Percentiles rank a stretch among this genome's conserved stretches.
Conservation (phyloP, 805 yeast species). For the Debaryomyces prosopidis region DNA sequence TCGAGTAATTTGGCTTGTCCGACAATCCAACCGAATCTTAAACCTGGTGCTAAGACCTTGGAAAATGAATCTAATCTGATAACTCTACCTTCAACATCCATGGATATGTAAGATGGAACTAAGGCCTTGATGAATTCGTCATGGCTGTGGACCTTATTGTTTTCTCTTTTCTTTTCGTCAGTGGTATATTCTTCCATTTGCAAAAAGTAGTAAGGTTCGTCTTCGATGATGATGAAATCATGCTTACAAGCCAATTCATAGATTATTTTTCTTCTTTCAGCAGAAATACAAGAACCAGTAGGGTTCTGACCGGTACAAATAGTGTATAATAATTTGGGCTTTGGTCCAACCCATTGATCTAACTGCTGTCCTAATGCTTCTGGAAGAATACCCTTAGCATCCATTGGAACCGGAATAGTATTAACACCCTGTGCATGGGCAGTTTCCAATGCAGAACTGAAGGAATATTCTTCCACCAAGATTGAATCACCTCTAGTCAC, state of each 20-base stretch:
- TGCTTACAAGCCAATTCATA: conserved; percentile 80
- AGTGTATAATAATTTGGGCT: conserved; percentile 86
- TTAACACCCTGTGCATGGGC: conserved; percentile 70
- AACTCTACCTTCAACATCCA: conserved; percentile 88
- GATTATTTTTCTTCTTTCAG: conserved; percentile 73
- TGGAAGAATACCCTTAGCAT: conserved; percentile 76
- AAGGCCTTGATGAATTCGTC: conserved; percentile 66
- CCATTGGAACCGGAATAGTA: conserved; percentile 75
- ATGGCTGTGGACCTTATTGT: conserved; percentile 44
- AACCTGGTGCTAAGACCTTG: conserved; percentile 89
- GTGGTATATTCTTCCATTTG: conserved; percentile 81
- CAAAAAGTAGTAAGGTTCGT: conserved; percentile 95
- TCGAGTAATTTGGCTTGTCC: conserved; percentile 67
- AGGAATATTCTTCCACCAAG: conserved; percentile 78
- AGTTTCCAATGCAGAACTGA: conserved; percentile 82
- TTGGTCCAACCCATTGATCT: conserved; percentile 68
- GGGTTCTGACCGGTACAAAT: conserved; percentile 98
- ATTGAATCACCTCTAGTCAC: conserved; percentile 79
- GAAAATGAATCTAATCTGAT: conserved; percentile 87
- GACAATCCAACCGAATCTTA: conserved; percentile 86
- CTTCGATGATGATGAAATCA: conserved; percentile 86
- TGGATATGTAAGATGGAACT: conserved; percentile 71
- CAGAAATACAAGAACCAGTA: conserved; percentile 82
- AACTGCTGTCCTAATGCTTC: conserved; percentile 61
- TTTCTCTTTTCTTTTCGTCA: conserved; percentile 35